Percentiles rank a stretch among this genome's conserved stretches.
These are phyloP conservation scores for Fusarium setosum DNA, from an alignment of 2,329 filamentous ascomycete species.

Conservation along the genomic window DNA sequence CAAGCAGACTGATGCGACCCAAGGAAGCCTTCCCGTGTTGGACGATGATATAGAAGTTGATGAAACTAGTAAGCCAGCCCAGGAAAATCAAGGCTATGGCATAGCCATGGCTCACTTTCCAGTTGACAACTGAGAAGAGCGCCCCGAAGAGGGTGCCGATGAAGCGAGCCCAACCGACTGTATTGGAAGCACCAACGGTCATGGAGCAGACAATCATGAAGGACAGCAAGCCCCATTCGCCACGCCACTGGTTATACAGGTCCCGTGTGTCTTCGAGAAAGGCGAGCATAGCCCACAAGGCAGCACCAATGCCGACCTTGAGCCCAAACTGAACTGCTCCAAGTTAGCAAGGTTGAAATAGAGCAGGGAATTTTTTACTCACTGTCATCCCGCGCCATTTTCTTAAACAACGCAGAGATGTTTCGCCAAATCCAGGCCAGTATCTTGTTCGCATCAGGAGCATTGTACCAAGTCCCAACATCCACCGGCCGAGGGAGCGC, in stretches of 20 bases:
- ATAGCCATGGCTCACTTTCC: constrained; percentile 81
- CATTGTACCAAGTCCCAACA: constrained; percentile 14
- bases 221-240: constrained; percentile 95
- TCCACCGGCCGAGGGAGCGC: not conserved
- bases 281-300: constrained; percentile 88
- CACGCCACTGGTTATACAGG: constrained; percentile 87
- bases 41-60: constrained; percentile 90
- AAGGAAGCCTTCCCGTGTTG: constrained; percentile 87
- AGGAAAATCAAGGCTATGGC: constrained; percentile 79
- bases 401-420: constrained; percentile 51
- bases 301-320: constrained; percentile 92
- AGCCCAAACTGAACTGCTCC: constrained; percentile 75
- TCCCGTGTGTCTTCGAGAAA: constrained; percentile 83
- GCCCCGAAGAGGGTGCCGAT: constrained; percentile 88
- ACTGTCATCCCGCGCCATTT: constrained; percentile 59
- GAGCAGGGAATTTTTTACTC: constrained; percentile 51
- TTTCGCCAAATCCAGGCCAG: constrained; percentile 34
- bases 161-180: constrained; percentile 87
- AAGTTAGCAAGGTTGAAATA: constrained; percentile 52
- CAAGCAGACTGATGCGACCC: constrained; percentile 92
- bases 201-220: constrained; percentile 99
- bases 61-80: constrained; percentile 83
- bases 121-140: constrained; percentile 78
- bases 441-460: constrained; percentile 32
- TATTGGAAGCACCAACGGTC: constrained; percentile 98